Conservation (phyloP, 495 filamentous ascomycete species). For the Astrothelium subdiscretum region DNA sequence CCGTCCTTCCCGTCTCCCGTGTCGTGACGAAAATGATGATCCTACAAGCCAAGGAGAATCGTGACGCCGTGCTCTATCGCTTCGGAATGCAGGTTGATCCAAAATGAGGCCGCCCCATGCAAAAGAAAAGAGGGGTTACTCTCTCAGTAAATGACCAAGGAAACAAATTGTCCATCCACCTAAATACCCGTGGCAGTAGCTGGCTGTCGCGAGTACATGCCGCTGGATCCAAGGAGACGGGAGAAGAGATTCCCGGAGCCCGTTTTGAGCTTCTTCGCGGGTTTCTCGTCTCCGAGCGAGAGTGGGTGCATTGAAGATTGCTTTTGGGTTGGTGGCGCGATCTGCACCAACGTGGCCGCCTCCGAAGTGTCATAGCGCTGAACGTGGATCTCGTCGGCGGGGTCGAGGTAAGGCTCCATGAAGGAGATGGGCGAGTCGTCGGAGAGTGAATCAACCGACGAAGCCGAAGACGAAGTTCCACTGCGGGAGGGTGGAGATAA, state of each 20-base stretch:
- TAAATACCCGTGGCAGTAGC: not conserved
- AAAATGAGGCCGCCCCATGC: not conserved
- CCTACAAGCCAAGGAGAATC: not conserved
- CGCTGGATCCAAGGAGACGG: conserved; percentile 20
- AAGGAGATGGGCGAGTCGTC: conserved; percentile 16
- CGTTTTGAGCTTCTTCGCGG: conserved; percentile 28
- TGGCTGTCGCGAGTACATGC: not conserved
- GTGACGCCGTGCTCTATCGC: not conserved
- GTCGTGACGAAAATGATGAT: not conserved
- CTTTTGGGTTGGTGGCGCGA: conserved; percentile 13
- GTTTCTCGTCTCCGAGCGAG: conserved; percentile 15
- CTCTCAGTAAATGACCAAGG: not conserved
- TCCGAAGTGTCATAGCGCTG: conserved; percentile 29
- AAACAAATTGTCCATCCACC: not conserved
- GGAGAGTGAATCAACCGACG: conserved; percentile 15
- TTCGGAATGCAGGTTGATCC: not conserved
- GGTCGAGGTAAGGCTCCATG: conserved; percentile 12
- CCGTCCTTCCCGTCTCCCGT: not conserved
- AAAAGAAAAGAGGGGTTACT: not conserved
- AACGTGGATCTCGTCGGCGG: conserved; percentile 20
- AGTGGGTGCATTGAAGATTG: not conserved
- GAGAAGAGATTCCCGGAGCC: conserved; percentile 26
- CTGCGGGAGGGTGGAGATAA: conserved; percentile 33
- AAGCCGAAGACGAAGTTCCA: conserved; percentile 23
- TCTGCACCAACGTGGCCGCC: conserved; percentile 27